Percentiles rank a stretch among this genome's conserved stretches.
phyloP scores from a whole-genome alignment of 805 yeast genomes.

The Candida tammaniensis region DNA sequence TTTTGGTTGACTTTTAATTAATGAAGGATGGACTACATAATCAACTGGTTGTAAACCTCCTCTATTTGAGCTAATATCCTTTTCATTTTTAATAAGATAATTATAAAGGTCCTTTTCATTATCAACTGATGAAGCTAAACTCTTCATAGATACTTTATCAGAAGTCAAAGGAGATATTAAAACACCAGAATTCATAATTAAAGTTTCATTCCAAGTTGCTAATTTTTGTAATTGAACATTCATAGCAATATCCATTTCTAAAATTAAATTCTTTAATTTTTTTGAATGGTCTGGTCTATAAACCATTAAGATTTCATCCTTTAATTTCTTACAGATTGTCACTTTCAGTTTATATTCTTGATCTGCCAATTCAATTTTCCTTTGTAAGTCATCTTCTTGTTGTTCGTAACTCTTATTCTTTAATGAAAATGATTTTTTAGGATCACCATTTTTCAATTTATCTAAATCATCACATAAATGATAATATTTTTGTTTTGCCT shows the following conservation, averaged over 20 bases:
- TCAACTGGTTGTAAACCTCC: slow-evolving; percentile 62
- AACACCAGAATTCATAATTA: slow-evolving; percentile 81
- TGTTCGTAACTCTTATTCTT: slow-evolving; percentile 79
- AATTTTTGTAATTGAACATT: slow-evolving; percentile 85
- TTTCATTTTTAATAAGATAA: slow-evolving; percentile 52
- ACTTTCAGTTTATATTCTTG: slow-evolving; percentile 81
- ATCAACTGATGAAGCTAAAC: slow-evolving; percentile 72
- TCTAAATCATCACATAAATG: slow-evolving; percentile 85
- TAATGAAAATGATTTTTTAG: slow-evolving; percentile 78
- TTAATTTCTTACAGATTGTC: slow-evolving; percentile 63
- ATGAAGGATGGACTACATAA: slow-evolving; percentile 68
- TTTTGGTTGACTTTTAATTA: slow-evolving; percentile 34
- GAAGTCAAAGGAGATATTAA: slow-evolving; percentile 69
- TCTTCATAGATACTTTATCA: slow-evolving; percentile 66
- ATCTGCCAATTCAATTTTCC: slow-evolving; percentile 82
- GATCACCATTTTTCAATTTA: slow-evolving; percentile 75
- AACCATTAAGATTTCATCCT: slow-evolving; percentile 66
- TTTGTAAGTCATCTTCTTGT: slow-evolving; percentile 82
- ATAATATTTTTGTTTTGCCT: slow-evolving; percentile 74
- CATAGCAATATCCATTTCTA: slow-evolving; percentile 89
- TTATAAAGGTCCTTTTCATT: slow-evolving; percentile 80
- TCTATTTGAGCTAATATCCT: slow-evolving; percentile 33
- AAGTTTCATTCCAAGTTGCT: slow-evolving; percentile 82
- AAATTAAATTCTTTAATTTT: slow-evolving; percentile 68
- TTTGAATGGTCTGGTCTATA: slow-evolving; percentile 77